Conservation (phyloP, 1,284 basidiomycete species). For the Irpex rosettiformis region DNA sequence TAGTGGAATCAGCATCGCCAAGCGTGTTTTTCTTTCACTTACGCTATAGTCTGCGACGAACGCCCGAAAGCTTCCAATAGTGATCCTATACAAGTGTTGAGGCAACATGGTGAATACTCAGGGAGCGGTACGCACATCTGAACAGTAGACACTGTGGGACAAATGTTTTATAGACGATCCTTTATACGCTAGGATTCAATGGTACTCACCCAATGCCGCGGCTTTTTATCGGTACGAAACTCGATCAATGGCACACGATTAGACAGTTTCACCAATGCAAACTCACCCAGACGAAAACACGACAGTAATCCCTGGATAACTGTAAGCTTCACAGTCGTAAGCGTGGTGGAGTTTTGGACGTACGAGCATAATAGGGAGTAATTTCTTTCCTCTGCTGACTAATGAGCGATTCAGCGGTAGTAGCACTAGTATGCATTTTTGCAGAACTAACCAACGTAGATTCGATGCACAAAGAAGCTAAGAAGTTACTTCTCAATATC, state of each 20-base stretch:
- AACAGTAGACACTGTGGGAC: conserved; percentile 29
- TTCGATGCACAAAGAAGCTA: conserved; percentile 17
- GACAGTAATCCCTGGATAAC: conserved; percentile 10
- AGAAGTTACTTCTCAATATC: too few relatives aligned
- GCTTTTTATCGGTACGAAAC: too few relatives aligned
- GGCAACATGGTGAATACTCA: neutral
- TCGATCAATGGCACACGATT: too few relatives aligned
- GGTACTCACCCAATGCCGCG: conserved; percentile 18
- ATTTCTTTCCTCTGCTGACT: conserved; percentile 16
- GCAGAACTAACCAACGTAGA: conserved; percentile 9
- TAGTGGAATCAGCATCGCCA: neutral
- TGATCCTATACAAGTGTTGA: conserved; percentile 26
- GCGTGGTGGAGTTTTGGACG: neutral
- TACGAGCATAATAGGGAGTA: conserved; percentile 9
- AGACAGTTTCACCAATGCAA: neutral
- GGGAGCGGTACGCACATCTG: conserved; percentile 29
- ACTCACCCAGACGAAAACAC: conserved; percentile 14
- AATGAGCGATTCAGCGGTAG: neutral
- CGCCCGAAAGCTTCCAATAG: conserved; percentile 28
- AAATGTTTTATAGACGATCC: too few relatives aligned
- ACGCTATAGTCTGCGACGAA: conserved; percentile 22
- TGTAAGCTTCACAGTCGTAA: neutral
- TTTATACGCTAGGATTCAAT: too few relatives aligned
- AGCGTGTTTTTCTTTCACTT: too few relatives aligned
- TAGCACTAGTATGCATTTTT: too few relatives aligned